Evolutionary conservation across 1,139 yeast species (phyloP).

Genomic region (Neolecta irregularis): DNA sequence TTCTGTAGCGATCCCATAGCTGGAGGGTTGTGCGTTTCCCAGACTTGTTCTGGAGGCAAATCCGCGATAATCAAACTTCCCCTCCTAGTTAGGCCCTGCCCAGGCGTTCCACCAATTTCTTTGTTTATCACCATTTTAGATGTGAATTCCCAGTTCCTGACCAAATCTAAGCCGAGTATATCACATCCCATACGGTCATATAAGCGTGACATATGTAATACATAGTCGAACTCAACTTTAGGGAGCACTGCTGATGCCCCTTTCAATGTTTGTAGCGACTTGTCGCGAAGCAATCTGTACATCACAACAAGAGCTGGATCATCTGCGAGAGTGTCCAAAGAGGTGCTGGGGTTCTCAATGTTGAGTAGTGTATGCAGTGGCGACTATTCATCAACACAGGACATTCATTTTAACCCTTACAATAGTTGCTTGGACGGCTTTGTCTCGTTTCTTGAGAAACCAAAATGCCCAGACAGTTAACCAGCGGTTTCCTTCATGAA

Average conservation of each 20-base stretch:
- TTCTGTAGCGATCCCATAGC: too few species aligned
- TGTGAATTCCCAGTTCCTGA: slow-evolving; percentile 52
- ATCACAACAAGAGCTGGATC: slow-evolving; percentile 69
- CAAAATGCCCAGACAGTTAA: slow-evolving; percentile 66
- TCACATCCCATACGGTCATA: slow-evolving; percentile 89
- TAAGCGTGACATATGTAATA: slow-evolving; percentile 47
- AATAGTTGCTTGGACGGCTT: slow-evolving; percentile 51
- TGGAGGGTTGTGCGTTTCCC: too few species aligned
- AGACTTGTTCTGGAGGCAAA: too few species aligned
- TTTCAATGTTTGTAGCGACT: slow-evolving; percentile 32
- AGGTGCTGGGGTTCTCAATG: slow-evolving; percentile 24
- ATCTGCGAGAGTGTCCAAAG: slow-evolving; percentile 34
- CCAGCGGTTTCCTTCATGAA: slow-evolving; percentile 64
- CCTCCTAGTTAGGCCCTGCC: too few species aligned
- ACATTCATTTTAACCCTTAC: slow-evolving; percentile 20
- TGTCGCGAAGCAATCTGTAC: slow-evolving; percentile 44
- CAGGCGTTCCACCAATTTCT: not conserved
- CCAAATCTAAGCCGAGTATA: slow-evolving; percentile 46
- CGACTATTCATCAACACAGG: slow-evolving; percentile 16
- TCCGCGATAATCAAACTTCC: not conserved
- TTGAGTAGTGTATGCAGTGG: slow-evolving; percentile 14
- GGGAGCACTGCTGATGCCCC: slow-evolving; percentile 31
- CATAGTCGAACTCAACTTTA: slow-evolving; percentile 42
- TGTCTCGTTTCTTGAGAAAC: slow-evolving; percentile 39
- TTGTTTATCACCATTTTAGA: not conserved